Evolutionary conservation across 2,329 filamentous ascomycete genomes (phyloP), one percentile per base, ranked within the genome.

Genomic region (Uncinocarpus reesii): DNA sequence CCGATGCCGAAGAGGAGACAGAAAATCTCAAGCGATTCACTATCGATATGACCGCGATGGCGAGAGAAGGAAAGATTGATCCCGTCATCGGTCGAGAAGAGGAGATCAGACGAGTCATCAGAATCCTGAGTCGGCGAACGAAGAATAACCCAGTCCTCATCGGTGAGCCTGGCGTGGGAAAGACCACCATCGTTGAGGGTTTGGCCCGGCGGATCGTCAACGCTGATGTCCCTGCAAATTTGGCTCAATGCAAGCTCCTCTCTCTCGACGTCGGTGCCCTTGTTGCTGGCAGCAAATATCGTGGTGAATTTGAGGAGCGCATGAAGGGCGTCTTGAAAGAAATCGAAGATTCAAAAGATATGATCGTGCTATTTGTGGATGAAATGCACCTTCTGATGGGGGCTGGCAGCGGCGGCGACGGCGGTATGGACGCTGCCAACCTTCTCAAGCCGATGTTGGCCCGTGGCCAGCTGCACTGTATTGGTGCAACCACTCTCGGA

Each of bases 241-340:
- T 98, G 47, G 88, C 92, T 45, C 83, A 86, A 51, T 98, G 92
- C 77, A 92, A 85, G 66, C 76, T 98, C 52, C 81, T 98, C 49
- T 95, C 92, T 3, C 80, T 98, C 38, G 92, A 98, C 61, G 90
- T 98, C 41, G 92, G 92, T 59, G 85, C 90, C 20, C 75, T 98
- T 49, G 90, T 98, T 54, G 92, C 92, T 50, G 92, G 92, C 57
- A 95, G 88, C 78, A 98, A 98, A 71, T 98, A 93, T 72, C 83
- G 92, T 42, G 92, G 92, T 71, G 92, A 98, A 66, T 98, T 98
- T 52, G 92, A 98, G 66, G 92, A 98, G 74, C 81, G 92, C 58
- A 96, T 98, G 89, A 98, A 98, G 77, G 89, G 90, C 48, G 92
- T 98, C 4, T 69, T 98, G 59, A 98, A 96, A 68, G 92, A 98